Conservation (phyloP, 257 asterid genomes). For the Solanum habrochaites region DNA sequence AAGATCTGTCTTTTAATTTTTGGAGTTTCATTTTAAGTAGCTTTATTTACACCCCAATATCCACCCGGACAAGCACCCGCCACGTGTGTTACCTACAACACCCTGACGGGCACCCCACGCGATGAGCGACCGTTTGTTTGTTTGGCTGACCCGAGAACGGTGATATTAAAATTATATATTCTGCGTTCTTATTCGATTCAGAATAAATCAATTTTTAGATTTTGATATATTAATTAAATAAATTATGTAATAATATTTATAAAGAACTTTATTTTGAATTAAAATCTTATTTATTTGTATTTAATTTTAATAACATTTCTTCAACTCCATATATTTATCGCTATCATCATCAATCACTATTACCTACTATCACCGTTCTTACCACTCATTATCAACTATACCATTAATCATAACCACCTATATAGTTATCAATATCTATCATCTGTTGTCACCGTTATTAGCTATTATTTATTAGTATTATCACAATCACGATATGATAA, state of each 20-base stretch:
- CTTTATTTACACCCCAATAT: too few relatives aligned
- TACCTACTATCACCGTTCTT: background rate
- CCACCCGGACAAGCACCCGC: too few relatives aligned
- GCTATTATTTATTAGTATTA: too few relatives aligned
- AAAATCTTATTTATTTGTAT: background rate
- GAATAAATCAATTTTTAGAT: background rate
- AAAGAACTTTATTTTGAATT: background rate
- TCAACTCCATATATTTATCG: background rate
- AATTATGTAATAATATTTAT: too few relatives aligned
- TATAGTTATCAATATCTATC: background rate
- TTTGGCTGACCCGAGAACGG: too few relatives aligned
- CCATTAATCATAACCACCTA: background rate
- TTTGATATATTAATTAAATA: background rate
- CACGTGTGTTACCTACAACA: too few relatives aligned
- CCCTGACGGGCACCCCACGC: too few relatives aligned
- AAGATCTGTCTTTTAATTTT: background rate
- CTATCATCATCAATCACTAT: background rate
- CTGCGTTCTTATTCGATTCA: background rate
- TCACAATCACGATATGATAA: background rate
- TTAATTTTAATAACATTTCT: too few relatives aligned
- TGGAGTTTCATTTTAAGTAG: background rate
- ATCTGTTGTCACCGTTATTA: background rate
- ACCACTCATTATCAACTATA: background rate
- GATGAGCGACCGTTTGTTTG: too few relatives aligned
- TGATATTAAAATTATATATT: too few relatives aligned